Conservation (phyloP, 2,329 filamentous ascomycete species). For the Aspergillus sclerotialis region DNA sequence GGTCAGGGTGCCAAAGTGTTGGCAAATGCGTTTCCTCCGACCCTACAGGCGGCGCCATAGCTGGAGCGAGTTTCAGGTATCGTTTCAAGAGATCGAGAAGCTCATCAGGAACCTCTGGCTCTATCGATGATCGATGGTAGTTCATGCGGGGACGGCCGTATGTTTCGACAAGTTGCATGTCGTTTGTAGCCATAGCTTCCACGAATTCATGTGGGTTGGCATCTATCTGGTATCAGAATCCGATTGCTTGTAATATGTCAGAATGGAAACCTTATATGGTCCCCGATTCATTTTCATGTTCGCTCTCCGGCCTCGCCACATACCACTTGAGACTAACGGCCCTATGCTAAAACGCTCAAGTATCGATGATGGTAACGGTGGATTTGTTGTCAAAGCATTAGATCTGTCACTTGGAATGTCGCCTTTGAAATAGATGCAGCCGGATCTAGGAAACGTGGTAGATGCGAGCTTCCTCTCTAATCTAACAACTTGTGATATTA, state of each 20-base stretch:
- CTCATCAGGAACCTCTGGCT: constrained; percentile 15
- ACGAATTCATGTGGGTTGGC: constrained; percentile 12
- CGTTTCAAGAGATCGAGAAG: constrained; percentile 17
- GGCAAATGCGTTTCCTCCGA: constrained; percentile 9
- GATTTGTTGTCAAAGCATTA: no score
- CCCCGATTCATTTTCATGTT: constrained; percentile 21
- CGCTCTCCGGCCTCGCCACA: constrained; percentile 14
- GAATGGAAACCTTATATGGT: constrained; percentile 25
- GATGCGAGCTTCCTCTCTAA: constrained; percentile 19
- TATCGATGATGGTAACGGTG: no score
- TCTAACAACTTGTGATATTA: constrained; percentile 19
- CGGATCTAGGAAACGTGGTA: constrained; percentile 17
- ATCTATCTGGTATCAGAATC: constrained; percentile 12
- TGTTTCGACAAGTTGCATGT: constrained; percentile 16
- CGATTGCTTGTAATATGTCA: background rate
- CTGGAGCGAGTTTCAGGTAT: constrained; percentile 18
- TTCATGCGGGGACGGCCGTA: constrained; percentile 19
- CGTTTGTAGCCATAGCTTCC: constrained; percentile 16
- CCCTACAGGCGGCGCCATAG: constrained; percentile 11
- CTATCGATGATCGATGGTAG: constrained; percentile 13
- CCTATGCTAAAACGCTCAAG: constrained; percentile 17
- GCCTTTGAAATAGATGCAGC: constrained; percentile 21
- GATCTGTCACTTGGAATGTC: constrained; percentile 4
- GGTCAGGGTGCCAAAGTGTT: constrained; percentile 22
- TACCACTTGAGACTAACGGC: constrained; percentile 12